Conservation (phyloP, 2,329 filamentous ascomycete species). For the Paracorniculantispora psalliotae region DNA sequence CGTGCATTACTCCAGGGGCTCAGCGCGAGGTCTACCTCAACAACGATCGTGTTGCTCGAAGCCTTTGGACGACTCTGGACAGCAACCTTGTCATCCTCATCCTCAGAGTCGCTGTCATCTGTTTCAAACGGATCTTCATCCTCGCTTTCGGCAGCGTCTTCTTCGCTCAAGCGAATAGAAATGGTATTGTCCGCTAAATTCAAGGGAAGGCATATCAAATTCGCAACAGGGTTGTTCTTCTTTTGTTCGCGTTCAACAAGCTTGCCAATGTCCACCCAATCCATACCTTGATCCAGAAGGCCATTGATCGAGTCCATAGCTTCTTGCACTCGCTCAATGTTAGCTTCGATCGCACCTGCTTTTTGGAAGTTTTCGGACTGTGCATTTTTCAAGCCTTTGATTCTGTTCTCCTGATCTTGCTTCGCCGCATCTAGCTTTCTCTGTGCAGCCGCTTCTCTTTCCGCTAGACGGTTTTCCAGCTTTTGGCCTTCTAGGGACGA, state of each 20-base stretch:
- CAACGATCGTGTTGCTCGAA: constrained; percentile 50
- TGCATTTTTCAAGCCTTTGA: constrained; percentile 75
- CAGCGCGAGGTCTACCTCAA: constrained; percentile 80
- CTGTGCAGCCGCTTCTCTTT: constrained; percentile 76
- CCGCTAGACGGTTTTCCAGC: constrained; percentile 74
- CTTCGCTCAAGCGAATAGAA: constrained; percentile 72
- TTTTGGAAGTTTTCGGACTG: constrained; percentile 83
- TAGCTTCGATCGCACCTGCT: constrained; percentile 84
- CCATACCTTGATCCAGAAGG: constrained; percentile 90
- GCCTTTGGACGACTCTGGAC: constrained; percentile 31
- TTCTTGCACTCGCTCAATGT: constrained; percentile 86
- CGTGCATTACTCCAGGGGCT: constrained; percentile 86
- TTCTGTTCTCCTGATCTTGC: constrained; percentile 75
- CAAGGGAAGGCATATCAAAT: constrained; percentile 79
- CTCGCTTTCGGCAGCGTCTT: constrained; percentile 57
- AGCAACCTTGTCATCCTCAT: constrained; percentile 28
- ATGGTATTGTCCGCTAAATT: constrained; percentile 88
- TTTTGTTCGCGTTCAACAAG: constrained; percentile 84
- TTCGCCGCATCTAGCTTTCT: constrained; percentile 81
- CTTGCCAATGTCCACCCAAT: constrained; percentile 88
- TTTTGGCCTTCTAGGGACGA: constrained; percentile 94
- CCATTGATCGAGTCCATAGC: constrained; percentile 89
- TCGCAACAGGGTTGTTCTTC: constrained; percentile 76
- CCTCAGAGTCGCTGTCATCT: constrained; percentile 53
- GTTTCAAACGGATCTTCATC: constrained; percentile 59